Evolutionary conservation across 164 flowering plant genomes (phyloP).

Genomic region (Platanus orientalis): DNA sequence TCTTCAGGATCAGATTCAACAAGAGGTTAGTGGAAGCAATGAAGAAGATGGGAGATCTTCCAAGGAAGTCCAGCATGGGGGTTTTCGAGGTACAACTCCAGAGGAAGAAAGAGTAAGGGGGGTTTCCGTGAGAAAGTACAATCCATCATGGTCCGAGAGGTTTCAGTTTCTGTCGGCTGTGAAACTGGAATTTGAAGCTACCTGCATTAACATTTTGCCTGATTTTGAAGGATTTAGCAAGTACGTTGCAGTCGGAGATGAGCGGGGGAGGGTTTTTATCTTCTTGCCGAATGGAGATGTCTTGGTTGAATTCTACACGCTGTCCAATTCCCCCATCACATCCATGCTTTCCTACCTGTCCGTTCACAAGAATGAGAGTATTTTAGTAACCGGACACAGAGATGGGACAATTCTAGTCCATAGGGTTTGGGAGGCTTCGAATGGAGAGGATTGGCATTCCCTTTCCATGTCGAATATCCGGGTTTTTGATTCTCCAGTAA

Average conservation of each 20-base stretch:
- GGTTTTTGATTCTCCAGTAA: conserved; percentile 24
- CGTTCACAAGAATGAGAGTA: conserved; percentile 68
- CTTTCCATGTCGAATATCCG: conserved; percentile 46
- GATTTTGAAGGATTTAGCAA: conserved; percentile 82
- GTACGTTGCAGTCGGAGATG: conserved; percentile 88
- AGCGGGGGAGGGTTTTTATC: conserved; percentile 66
- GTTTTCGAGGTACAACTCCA: conserved; percentile 4
- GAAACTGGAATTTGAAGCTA: conserved; percentile 68
- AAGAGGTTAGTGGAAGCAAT: conserved; percentile 1
- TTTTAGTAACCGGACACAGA: conserved; percentile 74
- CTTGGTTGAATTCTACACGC: conserved; percentile 49
- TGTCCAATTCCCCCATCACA: conserved; percentile 49
- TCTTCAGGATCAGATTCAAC: conserved; percentile 3
- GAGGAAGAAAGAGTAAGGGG: conserved; percentile 22
- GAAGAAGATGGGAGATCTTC: not conserved
- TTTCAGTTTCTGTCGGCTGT: conserved; percentile 87
- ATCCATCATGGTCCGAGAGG: conserved; percentile 86
- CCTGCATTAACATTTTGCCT: conserved; percentile 68
- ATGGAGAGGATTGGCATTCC: conserved; percentile 66
- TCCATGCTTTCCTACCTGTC: conserved; percentile 77
- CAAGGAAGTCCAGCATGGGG: conserved; percentile 5
- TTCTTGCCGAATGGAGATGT: conserved; percentile 79
- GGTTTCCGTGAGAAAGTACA: conserved; percentile 65
- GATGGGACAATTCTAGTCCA: conserved; percentile 64
- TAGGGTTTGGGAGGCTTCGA: conserved; percentile 62